phyloP scores from a whole-genome alignment of 2,329 filamentous ascomycete species.

The Botrytis fabae region DNA sequence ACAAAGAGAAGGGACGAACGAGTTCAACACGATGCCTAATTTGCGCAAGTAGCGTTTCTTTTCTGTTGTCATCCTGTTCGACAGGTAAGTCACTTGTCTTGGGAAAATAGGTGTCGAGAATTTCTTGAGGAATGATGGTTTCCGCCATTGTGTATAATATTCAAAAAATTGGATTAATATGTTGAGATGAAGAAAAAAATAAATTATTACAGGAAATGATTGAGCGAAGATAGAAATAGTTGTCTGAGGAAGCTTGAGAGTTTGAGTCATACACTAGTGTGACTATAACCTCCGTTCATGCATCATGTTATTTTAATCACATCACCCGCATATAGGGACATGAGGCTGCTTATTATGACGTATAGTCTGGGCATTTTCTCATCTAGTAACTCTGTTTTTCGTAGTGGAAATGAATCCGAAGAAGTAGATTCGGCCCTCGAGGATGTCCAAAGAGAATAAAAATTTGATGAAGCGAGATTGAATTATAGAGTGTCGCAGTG shows the following conservation, averaged over 20 bases:
- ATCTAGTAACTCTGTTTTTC: too few species aligned
- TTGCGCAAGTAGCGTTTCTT: slow-evolving; percentile 29
- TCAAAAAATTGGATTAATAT: neutral
- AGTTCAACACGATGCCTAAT: slow-evolving; percentile 41
- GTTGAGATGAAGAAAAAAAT: neutral
- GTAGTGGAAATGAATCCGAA: too few species aligned
- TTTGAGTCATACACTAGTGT: slow-evolving; percentile 12
- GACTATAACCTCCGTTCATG: neutral
- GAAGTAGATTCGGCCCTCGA: accelerated
- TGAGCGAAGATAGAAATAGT: neutral
- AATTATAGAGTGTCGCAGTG: neutral
- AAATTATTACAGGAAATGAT: neutral
- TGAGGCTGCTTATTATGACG: neutral
- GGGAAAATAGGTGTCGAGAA: slow-evolving; percentile 29
- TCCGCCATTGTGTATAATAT: neutral
- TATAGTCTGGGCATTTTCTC: neutral
- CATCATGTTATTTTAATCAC: neutral
- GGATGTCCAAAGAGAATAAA: neutral
- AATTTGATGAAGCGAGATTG: neutral
- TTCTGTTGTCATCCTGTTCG: neutral
- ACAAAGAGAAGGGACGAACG: neutral
- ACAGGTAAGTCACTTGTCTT: slow-evolving; percentile 11
- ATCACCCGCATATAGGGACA: neutral
- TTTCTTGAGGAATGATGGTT: slow-evolving; percentile 6
- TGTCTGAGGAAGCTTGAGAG: too few species aligned